Evolutionary conservation across 2,329 filamentous ascomycete species (phyloP).

Genomic region (Fusarium heterosporum): DNA sequence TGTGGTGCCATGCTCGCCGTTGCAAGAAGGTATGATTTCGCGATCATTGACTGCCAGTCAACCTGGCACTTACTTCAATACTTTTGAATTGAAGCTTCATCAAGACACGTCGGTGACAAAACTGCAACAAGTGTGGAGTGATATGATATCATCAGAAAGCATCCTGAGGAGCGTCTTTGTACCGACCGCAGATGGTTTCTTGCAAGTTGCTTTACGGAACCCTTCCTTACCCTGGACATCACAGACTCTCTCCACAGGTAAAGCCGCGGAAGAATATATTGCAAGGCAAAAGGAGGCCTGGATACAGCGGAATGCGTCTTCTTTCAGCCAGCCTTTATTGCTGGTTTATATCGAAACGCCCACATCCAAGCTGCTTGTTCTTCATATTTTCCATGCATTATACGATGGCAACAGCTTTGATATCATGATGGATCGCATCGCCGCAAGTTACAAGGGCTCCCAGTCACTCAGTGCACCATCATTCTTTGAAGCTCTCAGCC

Average conservation of each 20-base stretch:
- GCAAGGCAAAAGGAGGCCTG: conserved; percentile 59
- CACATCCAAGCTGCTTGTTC: conserved; percentile 57
- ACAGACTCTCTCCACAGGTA: conserved; percentile 43
- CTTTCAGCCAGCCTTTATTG: conserved; percentile 32
- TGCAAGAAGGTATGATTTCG: conserved; percentile 89
- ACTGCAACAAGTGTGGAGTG: conserved; percentile 69
- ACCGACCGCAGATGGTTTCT: conserved; percentile 77
- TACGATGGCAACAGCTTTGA: conserved; percentile 87
- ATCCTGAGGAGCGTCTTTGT: conserved; percentile 81
- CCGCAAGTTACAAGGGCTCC: conserved; percentile 36
- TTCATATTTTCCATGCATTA: conserved; percentile 85
- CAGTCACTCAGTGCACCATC: conserved; percentile 55
- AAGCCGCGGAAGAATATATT: conserved; percentile 51
- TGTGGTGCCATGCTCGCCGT: conserved; percentile 83
- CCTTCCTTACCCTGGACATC: conserved; percentile 59
- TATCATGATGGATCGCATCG: conserved; percentile 71
- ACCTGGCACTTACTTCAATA: conserved; percentile 78
- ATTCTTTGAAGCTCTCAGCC: conserved; percentile 75
- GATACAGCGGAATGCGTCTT: conserved; percentile 61
- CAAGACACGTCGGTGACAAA: conserved; percentile 56
- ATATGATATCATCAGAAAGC: conserved; percentile 63
- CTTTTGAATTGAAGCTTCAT: conserved; percentile 72
- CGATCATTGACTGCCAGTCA: conserved; percentile 68
- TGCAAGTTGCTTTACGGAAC: conserved; percentile 74
- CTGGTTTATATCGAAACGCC: conserved; percentile 61